Evolutionary conservation across 495 filamentous ascomycete species (phyloP).

Genomic region (Podospora australis): DNA sequence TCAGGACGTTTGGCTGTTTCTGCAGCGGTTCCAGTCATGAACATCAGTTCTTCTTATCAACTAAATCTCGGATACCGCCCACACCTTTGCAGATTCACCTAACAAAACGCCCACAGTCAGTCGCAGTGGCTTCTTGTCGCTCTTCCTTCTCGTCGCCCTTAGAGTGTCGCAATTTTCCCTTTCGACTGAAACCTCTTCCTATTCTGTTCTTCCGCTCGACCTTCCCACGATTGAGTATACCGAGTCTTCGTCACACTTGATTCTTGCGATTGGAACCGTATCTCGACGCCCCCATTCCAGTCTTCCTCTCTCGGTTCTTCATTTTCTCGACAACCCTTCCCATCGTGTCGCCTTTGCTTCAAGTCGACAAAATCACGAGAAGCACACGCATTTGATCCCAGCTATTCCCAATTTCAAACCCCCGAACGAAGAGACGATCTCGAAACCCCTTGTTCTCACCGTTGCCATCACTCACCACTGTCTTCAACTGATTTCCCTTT

Average conservation of each 20-base stretch:
- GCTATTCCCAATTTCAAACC: too few species aligned
- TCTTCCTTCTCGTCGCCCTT: constrained; percentile 1
- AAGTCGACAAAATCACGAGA: too few species aligned
- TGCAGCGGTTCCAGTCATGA: constrained; percentile 19
- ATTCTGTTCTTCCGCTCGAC: neutral
- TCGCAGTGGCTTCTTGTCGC: constrained; percentile 3
- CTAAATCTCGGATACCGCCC: constrained; percentile 15
- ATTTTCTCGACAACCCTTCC: too few species aligned
- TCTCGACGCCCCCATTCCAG: too few species aligned
- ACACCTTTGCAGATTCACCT: constrained; percentile 13
- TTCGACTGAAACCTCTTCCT: neutral
- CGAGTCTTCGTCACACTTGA: neutral
- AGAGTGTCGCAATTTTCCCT: constrained; percentile 1
- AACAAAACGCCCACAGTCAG: constrained; percentile 5
- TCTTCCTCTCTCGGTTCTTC: too few species aligned
- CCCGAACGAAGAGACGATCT: too few species aligned
- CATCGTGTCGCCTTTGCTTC: too few species aligned
- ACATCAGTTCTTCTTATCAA: constrained; percentile 4
- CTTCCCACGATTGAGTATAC: neutral
- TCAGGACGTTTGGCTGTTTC: constrained; percentile 2
- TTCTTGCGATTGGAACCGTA: too few species aligned
- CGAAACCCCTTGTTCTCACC: too few species aligned
- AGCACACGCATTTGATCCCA: too few species aligned
- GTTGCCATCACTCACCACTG: too few species aligned
- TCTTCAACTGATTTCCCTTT: too few species aligned